Base-by-base conservation (phyloP, 768 basidiomycete genomes). In the Lactifluus piperatus region DNA sequence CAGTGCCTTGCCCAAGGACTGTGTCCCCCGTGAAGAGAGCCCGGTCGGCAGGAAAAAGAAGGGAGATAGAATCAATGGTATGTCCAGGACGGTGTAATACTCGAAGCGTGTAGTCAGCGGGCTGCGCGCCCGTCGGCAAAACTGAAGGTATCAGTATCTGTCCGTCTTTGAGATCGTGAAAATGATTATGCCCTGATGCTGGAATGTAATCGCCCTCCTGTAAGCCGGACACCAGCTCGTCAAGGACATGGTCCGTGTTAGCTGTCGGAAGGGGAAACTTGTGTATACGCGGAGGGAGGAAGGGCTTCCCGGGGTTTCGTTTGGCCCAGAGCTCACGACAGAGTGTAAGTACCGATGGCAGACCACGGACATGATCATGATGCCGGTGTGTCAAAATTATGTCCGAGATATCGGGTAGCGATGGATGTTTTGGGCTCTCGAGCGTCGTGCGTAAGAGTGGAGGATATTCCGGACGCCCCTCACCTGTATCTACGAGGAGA, bases 301-400 rank as follows among this genome's bases (percentile, higher is more conserved):
- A 91, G 1, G 81, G 76, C 5, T 51, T 30, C 11, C 68, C 62
- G 4, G 62, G 54, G 0, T 71, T 67, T 4, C 77, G 72, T 66
- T 75, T 71, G 57, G 77, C 71, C 86, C 87, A 89, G n/a, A 86
- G 72, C 37, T 74, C 69, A 11, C 77, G 74, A 2, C 97, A 77
- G 43, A 91, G 80, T 5, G 67, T 62, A 1, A 97, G 78, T 0
- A 97, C 85, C 29, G 79, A 72, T 0, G 80, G 80, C 2, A 97
- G 74, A 5, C 94, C 95, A 7, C 81, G 80, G 62, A 85, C 76
- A 64, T 98, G 95, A 72, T 98, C 95, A 30, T 75, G 74, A 69
- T 98, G 95, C 79, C 85, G 85, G 71, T 98, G 95, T 0, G 93
- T 91, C 56, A 98, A 76, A 66, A 98, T 76, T 71, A 98, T 90